Evolutionary conservation across 2,329 filamentous ascomycete species (phyloP), one percentile per base, ranked within the genome.

Genomic region (Cyanodermella asteris): DNA sequence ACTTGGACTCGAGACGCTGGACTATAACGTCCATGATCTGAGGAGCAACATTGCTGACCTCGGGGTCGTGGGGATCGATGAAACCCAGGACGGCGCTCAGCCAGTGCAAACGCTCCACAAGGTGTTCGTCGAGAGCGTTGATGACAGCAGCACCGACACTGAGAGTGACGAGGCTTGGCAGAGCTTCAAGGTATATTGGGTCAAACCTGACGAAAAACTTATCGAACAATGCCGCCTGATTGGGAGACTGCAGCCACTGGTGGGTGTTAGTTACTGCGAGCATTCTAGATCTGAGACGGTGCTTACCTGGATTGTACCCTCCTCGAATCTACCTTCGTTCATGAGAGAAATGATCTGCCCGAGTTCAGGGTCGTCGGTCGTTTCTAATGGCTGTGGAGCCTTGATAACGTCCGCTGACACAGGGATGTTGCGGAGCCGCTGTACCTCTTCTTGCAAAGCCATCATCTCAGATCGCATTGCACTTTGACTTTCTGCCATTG

Each of bases 71-170:
- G 14, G 58, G 47, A 37, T 70, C 53, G 26, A 71, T 56, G 24
- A 50, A 54, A 32, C 49, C 45, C 27, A 72, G 48, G 7, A 65
- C 60, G 25, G 53, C 49, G 24, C 59, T 53, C 14, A 72, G 51
- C 66, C 66, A 72, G 13, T 54, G 44, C 9, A 72, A 51, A 29
- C 67, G 61, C 40, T 62, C 51, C 17, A 46, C 38, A 14, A 61
- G 41, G 31, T 64, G 59, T 7, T 55, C 59, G 16, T 59, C 49
- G 28, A 71, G 46, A 22, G 55, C 54, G 3, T 59, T 55, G 3
- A 63, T 67, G 14, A 71, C 59, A n/a, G 66, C 64, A 13, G 64
- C 64, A 26, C 61, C 62, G 14, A 69, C 63, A 3, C 64, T 69
- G 20, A 72, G 53, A 13, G 56, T 51, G 18, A 71, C 55, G 20